These are phyloP conservation scores for Kuraishia capsulata DNA, from an alignment of 805 yeast species.

Conservation along the genomic window DNA sequence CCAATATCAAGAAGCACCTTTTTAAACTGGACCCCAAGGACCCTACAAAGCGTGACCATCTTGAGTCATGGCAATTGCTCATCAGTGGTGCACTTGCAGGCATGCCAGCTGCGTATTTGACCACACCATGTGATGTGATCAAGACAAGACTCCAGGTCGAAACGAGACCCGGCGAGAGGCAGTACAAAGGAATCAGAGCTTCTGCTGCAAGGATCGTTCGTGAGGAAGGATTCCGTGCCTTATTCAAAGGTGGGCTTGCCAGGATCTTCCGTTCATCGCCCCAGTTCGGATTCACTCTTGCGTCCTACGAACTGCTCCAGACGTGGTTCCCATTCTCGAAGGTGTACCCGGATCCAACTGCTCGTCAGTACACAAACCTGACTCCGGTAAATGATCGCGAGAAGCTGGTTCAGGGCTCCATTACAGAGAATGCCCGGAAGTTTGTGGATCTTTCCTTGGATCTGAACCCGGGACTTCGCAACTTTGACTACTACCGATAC, in stretches of 20 bases:
- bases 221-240: slow-evolving; percentile 81
- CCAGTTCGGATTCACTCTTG: slow-evolving; percentile 94
- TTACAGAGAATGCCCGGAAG: slow-evolving; percentile 19
- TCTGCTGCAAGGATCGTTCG: slow-evolving; percentile 64
- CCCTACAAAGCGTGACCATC: slow-evolving; percentile 44
- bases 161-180: slow-evolving; percentile 65
- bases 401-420: slow-evolving; percentile 14
- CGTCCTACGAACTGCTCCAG: slow-evolving; percentile 92
- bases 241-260: slow-evolving; percentile 95
- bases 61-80: slow-evolving; percentile 78
- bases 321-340: slow-evolving; percentile 59
- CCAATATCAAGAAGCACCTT: slow-evolving; percentile 76
- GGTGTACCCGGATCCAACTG: slow-evolving; percentile 19
- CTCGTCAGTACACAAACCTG: slow-evolving; percentile 10
- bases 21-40: slow-evolving; percentile 76
- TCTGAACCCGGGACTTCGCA: slow-evolving; percentile 20
- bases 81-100: slow-evolving; percentile 93
- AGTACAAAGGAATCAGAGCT: slow-evolving; percentile 68
- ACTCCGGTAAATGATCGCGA: slow-evolving; percentile 11
- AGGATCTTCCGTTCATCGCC: slow-evolving; percentile 94
- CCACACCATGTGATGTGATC: slow-evolving; percentile 96
- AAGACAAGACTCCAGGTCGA: slow-evolving; percentile 91
- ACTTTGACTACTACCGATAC: slow-evolving; percentile 16
- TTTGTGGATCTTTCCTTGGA: slow-evolving; percentile 20
- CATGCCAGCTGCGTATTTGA: slow-evolving; percentile 93